These are phyloP conservation scores for Sporobolomyces pararoseus DNA, from an alignment of 768 basidiomycete species.

Conservation along the genomic window DNA sequence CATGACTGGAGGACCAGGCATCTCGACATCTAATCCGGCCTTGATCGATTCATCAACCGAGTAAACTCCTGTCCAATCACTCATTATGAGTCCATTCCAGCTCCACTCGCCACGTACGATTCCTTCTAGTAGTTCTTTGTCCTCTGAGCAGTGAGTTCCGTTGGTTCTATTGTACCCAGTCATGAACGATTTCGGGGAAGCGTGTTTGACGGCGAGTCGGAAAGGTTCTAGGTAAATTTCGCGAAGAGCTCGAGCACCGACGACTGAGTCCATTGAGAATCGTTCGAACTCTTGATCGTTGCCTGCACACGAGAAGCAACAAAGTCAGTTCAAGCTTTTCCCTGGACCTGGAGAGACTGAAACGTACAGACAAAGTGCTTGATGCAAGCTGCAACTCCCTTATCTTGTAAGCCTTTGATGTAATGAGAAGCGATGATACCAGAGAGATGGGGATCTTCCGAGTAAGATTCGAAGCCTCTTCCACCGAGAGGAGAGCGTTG, in stretches of 20 bases:
- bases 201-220: slow-evolving; percentile 46
- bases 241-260: slow-evolving; percentile 47
- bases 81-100: slow-evolving; percentile 49
- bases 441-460: slow-evolving; percentile 41
- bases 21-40: slow-evolving; percentile 47
- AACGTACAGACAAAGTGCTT: slow-evolving; percentile 47
- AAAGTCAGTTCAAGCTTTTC: no score
- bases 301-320: not conserved
- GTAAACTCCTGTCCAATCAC: slow-evolving; percentile 45
- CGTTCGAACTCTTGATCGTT: slow-evolving; percentile 40
- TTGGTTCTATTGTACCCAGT: slow-evolving; percentile 48
- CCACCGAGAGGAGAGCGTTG: slow-evolving; percentile 49
- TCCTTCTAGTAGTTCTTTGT: slow-evolving; percentile 45
- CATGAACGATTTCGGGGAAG: slow-evolving; percentile 31
- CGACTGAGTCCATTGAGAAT: slow-evolving; percentile 38
- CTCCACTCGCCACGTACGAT: slow-evolving; percentile 49
- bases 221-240: slow-evolving; percentile 51
- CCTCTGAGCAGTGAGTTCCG: slow-evolving; percentile 48
- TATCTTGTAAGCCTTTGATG: slow-evolving; percentile 45
- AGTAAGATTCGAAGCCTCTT: slow-evolving; percentile 48
- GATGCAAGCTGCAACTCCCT: slow-evolving; percentile 45
- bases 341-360: not conserved
- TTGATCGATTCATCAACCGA: slow-evolving; percentile 47
- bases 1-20: slow-evolving; percentile 52
- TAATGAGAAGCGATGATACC: slow-evolving; percentile 30